Evolutionary conservation across 2,329 filamentous ascomycete species (phyloP), one percentile per base, ranked within the genome.

Genomic region (Neofusicoccum parvum): DNA sequence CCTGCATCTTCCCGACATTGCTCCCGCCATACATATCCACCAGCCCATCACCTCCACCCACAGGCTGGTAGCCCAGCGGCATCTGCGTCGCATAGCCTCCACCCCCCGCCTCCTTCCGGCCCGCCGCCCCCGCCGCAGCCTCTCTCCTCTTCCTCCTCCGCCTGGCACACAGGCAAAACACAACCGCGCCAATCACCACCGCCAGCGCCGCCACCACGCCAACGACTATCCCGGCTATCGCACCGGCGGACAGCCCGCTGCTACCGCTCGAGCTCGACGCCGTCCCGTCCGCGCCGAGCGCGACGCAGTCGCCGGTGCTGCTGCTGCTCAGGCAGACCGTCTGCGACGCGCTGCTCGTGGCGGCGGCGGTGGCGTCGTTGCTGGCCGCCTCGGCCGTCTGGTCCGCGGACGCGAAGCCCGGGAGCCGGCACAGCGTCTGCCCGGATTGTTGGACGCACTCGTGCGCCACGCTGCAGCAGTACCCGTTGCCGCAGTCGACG

Each of bases 401-500:
- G 15, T 36, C 15, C 32, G 32, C 27, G 49, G 32, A 36, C 6
- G 34, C 5, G 50, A 39, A 17, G 34, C 50, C 32, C 15, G 49
- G 49, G 2, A 53, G 49, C 14, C 14, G 23, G 49, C 49, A 53
- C 15, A 36, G 17, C n/a, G 51, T 50, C 4, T 50, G 20, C 11
- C 34, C 51, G 27, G 45, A 27, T 4, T 17, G 45, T 9, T 27
- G 20, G 36, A 56, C 37, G 37, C 37, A 43, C 11, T 56, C 2
- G 36, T 56, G 17, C 11, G 37, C 37, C n/a, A 17, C 14, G 37
- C 17, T 20, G 51, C 51, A 56, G 37, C 51, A 56, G 37, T 43
- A 56, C 17, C 37, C 51, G 51, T 43, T 56, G 20, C 51, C 51
- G 45, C 49, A 32, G 60, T 50, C 45, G 50, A 15, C 23, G 48